Evolutionary conservation across 441 rosid genomes (phyloP), one percentile per base, ranked within the genome.

Genomic region (Erodium trifolium): DNA sequence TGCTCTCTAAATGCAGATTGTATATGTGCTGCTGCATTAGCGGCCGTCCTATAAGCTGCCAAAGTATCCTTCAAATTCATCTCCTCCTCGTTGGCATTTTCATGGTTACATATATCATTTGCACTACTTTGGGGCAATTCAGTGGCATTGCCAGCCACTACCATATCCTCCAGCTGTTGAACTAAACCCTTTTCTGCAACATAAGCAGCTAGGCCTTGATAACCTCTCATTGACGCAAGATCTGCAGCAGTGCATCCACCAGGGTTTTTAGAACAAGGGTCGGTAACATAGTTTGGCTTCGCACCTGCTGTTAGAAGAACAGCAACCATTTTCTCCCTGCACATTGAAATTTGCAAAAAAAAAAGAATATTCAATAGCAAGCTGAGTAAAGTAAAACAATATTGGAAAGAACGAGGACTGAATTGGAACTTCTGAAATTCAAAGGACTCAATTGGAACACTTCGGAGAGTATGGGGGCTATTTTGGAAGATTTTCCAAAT

Each of bases 301-400:
- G 98, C 98, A 68, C 96, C 96, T 1, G 88, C 97, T 69, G 98
- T 84, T 69, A 95, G 82, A 79, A 95, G 96, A 81, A 69, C 84
- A 57, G 90, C 98, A 73, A 92, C 97, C 98, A 92, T 92, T 82
- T 88, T 90, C 80, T 95, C 92, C 83, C 99, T 95, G 88, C 79
- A 78, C 35, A 71, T 65, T 67, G 31, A 70, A 18, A 66, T 69
- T 69, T 65, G 55, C 7, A 64, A 47, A 65, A 60, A 47, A 65
- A 60, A 11, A 27, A 11, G 5, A 64, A 34, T 34, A 34, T 3
- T 43, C 49, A 43, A 43, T 9, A 43, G 8, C 9, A 11, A 51
- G 35, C 23, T 19, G 49, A 43, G 11, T 43, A 43, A 43, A 8
- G 1, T 43, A 11, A 11, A 43, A 43, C 49, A 43, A 43, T 43